Evolutionary conservation across 2,329 filamentous ascomycete species (phyloP).

Genomic region (Penicillium corylophilum): DNA sequence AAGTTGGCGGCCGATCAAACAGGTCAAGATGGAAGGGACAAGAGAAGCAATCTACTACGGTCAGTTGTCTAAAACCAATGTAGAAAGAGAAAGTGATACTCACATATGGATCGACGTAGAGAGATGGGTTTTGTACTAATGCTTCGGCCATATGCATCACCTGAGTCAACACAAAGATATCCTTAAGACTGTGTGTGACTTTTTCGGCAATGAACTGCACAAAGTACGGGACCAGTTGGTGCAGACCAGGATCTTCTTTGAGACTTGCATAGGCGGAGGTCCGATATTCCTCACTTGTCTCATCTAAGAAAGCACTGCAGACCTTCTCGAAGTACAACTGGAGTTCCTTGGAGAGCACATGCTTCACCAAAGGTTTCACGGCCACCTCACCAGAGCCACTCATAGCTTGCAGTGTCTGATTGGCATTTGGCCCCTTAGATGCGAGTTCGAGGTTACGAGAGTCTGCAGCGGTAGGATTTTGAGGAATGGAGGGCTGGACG

Average conservation of each 20-base stretch:
- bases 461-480: constrained; percentile 88
- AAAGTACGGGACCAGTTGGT: constrained; percentile 95
- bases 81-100: constrained; percentile 16
- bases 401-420: constrained; percentile 77
- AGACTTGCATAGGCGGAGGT: constrained; percentile 83
- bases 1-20: constrained; percentile 79
- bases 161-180: constrained; percentile 81
- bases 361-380: constrained; percentile 89
- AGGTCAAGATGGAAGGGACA: constrained; percentile 85
- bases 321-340: constrained; percentile 97
- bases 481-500: constrained; percentile 92
- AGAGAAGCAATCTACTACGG: constrained; percentile 60
- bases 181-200: constrained; percentile 89
- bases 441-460: constrained; percentile 80
- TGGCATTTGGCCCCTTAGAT: constrained; percentile 85
- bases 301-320: constrained; percentile 81
- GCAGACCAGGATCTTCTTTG: constrained; percentile 83
- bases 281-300: constrained; percentile 81
- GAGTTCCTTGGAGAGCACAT: constrained; percentile 92
- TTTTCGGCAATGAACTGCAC: constrained; percentile 94
- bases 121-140: constrained; percentile 75
- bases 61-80: constrained; percentile 13
- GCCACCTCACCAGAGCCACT: constrained; percentile 79
- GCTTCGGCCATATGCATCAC: constrained; percentile 90
- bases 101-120: constrained; percentile 71